Evolutionary conservation across 2,329 filamentous ascomycete genomes (phyloP).

Genomic region (Alternaria ethzedia): DNA sequence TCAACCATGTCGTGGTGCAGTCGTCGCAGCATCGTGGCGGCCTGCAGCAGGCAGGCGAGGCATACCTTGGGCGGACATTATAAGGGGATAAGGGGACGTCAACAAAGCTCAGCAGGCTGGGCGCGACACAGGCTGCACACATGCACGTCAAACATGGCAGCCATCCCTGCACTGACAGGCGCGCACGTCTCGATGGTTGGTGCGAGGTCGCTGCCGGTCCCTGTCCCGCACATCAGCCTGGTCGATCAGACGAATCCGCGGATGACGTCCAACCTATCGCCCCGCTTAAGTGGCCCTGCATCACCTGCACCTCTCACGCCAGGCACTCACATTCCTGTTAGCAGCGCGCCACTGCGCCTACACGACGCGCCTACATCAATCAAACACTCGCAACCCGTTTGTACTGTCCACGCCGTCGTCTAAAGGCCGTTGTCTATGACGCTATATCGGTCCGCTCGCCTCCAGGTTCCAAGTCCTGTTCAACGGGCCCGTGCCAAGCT

Average conservation of each 20-base stretch:
- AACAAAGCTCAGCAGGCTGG: constrained; percentile 32
- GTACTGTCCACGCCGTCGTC: not conserved
- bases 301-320: constrained; percentile 22
- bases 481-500: constrained; percentile 14
- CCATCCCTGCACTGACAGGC: constrained; percentile 26
- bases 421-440: constrained; percentile 12
- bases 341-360: not conserved
- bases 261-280: constrained; percentile 33
- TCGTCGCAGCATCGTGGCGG: constrained; percentile 39
- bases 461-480: not conserved
- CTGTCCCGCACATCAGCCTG: constrained; percentile 31
- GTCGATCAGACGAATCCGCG: constrained; percentile 18
- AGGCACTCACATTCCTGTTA: not conserved
- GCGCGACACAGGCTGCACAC: constrained; percentile 16
- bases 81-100: constrained; percentile 23
- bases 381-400: not conserved
- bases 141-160: constrained; percentile 40
- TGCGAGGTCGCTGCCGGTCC: constrained; percentile 21
- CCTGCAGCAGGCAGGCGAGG: constrained; percentile 16
- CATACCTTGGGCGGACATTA: constrained; percentile 29
- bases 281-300: constrained; percentile 7
- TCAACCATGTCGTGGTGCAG: constrained; percentile 30
- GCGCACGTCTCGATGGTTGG: constrained; percentile 23
- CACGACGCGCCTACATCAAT: not conserved
- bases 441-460: constrained; percentile 24